Evolutionary conservation across 139 green algal species (phyloP), one percentile per base, ranked within the genome.

Genomic region (Closterium sp.): DNA sequence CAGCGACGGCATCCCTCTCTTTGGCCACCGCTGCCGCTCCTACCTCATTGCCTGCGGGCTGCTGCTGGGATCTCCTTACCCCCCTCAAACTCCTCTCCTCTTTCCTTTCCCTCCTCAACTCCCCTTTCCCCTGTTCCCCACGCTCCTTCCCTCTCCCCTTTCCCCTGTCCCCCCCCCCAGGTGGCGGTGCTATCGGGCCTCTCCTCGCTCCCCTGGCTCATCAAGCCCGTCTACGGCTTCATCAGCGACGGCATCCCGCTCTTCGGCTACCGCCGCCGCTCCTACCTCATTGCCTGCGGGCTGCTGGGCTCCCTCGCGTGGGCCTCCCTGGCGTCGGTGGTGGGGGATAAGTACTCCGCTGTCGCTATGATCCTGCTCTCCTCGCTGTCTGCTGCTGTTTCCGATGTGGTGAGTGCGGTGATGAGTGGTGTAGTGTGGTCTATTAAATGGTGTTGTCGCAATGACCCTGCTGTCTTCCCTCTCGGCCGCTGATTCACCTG

Each of bases 161-260:
- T 66, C 38, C 38, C 38, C 16, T 23, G 16, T 66, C 38, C 38
- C 38, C 21, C 21, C 7, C 55, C 55, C 55, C 83, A 34, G 83
- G 83, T 86, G n/a, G 83, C 83, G 6, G n/a, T 86, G 7, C 83
- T 86, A 21, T 86, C 83, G 76, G 76, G 76, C 76, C 23, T 85
- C 76, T 85, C 93, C 1, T 92, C 86, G 1, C 84, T 96, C 4
- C 96, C 96, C 7, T 98, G 96, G 97, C 93, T 98, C 32, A 95
- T 98, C 91, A 99, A 99, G 89, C 97, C 97, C 0, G 7, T 98
- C 35, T 98, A 98, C 76, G 97, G 97, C 87, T 98, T 85, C 25
- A 85, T 30, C 89, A 93, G 90, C 3, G 98, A 99, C 91, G 95
- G 94, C 7, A 88, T 99, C 25, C 98, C 98, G 1, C 94, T 99